phyloP scores from a whole-genome alignment of 2,329 filamentous ascomycete genomes.

The Corniculantispora saksenae region DNA sequence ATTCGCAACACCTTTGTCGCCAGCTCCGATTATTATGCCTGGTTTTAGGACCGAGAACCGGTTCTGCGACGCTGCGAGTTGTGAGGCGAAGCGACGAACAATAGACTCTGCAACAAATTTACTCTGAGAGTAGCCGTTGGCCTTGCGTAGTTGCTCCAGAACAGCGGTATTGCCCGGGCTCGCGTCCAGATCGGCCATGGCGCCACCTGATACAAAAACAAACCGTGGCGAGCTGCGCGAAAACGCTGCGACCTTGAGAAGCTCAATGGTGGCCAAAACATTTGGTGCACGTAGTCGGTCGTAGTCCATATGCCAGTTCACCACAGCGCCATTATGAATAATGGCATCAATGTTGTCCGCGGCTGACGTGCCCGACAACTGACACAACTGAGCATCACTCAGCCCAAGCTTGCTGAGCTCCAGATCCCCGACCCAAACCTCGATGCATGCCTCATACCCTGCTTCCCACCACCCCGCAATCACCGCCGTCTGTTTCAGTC shows the following conservation, averaged over 20 bases:
- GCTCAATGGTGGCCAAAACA: slow-evolving; percentile 47
- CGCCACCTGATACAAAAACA: slow-evolving; percentile 28
- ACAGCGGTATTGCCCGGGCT: not conserved
- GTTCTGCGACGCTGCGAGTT: slow-evolving; percentile 8
- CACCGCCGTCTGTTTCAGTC: slow-evolving; percentile 19
- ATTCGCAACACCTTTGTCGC: slow-evolving; percentile 24
- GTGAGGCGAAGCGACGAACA: slow-evolving; percentile 14
- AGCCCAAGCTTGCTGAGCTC: slow-evolving; percentile 71
- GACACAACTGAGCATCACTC: slow-evolving; percentile 61
- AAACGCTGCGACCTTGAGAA: slow-evolving; percentile 21
- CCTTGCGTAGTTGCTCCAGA: slow-evolving; percentile 7
- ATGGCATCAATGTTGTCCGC: slow-evolving; percentile 65
- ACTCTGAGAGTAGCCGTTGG: slow-evolving; percentile 26
- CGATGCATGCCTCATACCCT: slow-evolving; percentile 44
- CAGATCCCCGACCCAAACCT: slow-evolving; percentile 70
- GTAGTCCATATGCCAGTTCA: slow-evolving; percentile 82
- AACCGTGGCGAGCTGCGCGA: slow-evolving; percentile 24
- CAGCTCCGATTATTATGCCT: slow-evolving; percentile 26
- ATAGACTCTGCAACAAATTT: slow-evolving; percentile 28
- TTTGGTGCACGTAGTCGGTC: slow-evolving; percentile 70
- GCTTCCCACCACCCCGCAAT: slow-evolving; percentile 25
- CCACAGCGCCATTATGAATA: slow-evolving; percentile 80
- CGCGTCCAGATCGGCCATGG: not conserved
- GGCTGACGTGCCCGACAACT: slow-evolving; percentile 42
- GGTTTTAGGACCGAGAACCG: slow-evolving; percentile 26